Evolutionary conservation across 1,284 basidiomycete genomes (phyloP).

Genomic region (Fomitopsis pinicola): DNA sequence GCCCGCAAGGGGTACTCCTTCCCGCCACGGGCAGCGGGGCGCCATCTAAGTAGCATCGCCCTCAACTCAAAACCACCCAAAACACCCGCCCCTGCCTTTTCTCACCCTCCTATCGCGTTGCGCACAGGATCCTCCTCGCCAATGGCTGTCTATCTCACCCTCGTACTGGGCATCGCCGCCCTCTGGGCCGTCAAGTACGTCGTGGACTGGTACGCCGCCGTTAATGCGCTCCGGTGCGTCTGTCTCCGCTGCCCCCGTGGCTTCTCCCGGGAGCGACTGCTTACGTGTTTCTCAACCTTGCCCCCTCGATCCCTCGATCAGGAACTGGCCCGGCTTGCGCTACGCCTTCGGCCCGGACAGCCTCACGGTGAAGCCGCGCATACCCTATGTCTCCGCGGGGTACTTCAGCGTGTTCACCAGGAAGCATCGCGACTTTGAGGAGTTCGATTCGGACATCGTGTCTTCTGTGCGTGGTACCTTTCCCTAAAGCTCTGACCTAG

Average conservation of each 20-base stretch:
- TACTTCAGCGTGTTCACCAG: constrained; percentile 8
- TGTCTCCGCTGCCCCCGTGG: background rate
- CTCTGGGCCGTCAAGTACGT: background rate
- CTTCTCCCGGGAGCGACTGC: background rate
- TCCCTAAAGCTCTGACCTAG: background rate
- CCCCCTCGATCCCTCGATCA: background rate
- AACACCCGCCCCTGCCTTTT: background rate
- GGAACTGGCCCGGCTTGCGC: constrained; percentile 19
- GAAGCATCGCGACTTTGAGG: constrained; percentile 14
- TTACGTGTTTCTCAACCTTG: background rate
- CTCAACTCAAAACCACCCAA: background rate
- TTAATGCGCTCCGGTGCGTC: constrained; percentile 2
- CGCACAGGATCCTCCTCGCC: background rate
- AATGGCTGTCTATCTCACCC: background rate
- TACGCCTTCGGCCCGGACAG: constrained; percentile 13
- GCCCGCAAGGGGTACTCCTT: background rate
- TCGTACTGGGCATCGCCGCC: background rate
- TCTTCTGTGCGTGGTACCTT: constrained; percentile 11
- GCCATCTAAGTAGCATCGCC: background rate
- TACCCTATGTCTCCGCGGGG: constrained; percentile 15
- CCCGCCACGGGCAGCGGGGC: background rate
- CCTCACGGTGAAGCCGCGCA: constrained; percentile 11
- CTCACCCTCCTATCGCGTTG: background rate
- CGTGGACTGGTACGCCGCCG: background rate
- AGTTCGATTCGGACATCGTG: constrained; percentile 17